A percentile compares a stretch with the other conserved stretches of the same genome.
phyloP scores from a whole-genome alignment of 2,329 filamentous ascomycete genomes.

The Epichloe gansuensis region DNA sequence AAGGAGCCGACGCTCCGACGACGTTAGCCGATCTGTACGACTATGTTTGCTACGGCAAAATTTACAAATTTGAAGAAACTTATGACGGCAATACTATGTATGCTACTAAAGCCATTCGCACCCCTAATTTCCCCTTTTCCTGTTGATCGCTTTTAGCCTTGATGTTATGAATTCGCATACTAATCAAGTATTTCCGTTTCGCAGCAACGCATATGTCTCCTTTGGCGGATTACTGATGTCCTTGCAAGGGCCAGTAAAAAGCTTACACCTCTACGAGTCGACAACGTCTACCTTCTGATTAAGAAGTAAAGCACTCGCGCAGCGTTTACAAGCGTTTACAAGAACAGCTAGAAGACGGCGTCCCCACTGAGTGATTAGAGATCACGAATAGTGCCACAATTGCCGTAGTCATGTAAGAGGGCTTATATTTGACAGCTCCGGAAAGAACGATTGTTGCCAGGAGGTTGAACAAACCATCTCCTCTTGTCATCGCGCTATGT shows the following conservation, averaged over 20 bases:
- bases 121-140: background rate
- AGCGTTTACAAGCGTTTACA: background rate
- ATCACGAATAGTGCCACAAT: background rate
- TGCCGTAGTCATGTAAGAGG: background rate
- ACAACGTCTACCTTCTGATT: constrained; percentile 83
- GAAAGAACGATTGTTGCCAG: background rate
- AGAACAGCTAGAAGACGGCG: background rate
- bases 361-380: background rate
- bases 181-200: constrained; percentile 1
- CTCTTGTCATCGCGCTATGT: background rate
- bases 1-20: constrained; percentile 39
- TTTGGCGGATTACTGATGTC: constrained; percentile 88
- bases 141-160: background rate
- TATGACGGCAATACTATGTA: constrained; percentile 74
- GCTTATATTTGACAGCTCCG: background rate
- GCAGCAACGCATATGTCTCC: constrained; percentile 83
- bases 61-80: constrained; percentile 77
- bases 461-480: background rate
- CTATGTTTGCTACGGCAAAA: constrained; percentile 81
- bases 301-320: constrained; percentile 49
- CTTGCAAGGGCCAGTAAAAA: constrained; percentile 93
- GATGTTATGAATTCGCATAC: background rate
- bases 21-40: constrained; percentile 70
- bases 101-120: constrained; percentile 5
- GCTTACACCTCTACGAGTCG: constrained; percentile 79